phyloP scores from a whole-genome alignment of 129 eudicot species.

The Flaveria sonorensis region DNA sequence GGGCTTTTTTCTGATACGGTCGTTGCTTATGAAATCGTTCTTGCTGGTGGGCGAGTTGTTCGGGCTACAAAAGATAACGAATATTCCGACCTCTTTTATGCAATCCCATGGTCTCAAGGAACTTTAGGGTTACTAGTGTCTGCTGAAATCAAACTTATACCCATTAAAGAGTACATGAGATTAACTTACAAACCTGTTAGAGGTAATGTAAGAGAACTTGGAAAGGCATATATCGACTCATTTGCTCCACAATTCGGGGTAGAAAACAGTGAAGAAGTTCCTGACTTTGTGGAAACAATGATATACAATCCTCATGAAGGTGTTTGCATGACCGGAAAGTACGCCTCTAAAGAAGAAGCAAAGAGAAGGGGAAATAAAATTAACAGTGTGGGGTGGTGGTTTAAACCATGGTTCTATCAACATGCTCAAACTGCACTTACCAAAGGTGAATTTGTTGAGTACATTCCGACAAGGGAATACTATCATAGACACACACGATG shows the following conservation, averaged over 20 bases:
- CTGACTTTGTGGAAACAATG: slow-evolving; percentile 86
- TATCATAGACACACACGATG: slow-evolving; percentile 93
- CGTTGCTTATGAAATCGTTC: slow-evolving; percentile 84
- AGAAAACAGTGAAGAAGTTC: slow-evolving; percentile 69
- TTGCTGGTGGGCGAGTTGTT: slow-evolving; percentile 77
- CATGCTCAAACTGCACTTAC: slow-evolving; percentile 72
- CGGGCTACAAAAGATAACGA: slow-evolving; percentile 90
- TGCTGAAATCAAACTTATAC: slow-evolving; percentile 93
- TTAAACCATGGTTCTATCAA: slow-evolving; percentile 89
- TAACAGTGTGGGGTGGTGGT: slow-evolving; percentile 82
- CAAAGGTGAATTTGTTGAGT: slow-evolving; percentile 86
- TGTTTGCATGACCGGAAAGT: slow-evolving; percentile 71
- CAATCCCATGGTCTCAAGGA: slow-evolving; percentile 97
- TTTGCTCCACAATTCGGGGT: slow-evolving; percentile 80
- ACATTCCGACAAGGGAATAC: slow-evolving; percentile 81
- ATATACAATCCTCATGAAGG: slow-evolving; percentile 68
- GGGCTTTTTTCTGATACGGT: slow-evolving; percentile 92
- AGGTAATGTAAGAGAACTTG: slow-evolving; percentile 68
- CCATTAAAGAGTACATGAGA: slow-evolving; percentile 82
- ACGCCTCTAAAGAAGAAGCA: slow-evolving; percentile 79
- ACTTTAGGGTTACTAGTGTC: slow-evolving; percentile 90
- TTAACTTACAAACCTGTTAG: slow-evolving; percentile 71
- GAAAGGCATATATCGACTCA: slow-evolving; percentile 75
- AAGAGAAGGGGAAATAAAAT: slow-evolving; percentile 66
- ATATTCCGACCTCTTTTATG: slow-evolving; percentile 81